Base-by-base conservation (phyloP, 495 filamentous ascomycete species). In the Haplographium delicatum region DNA sequence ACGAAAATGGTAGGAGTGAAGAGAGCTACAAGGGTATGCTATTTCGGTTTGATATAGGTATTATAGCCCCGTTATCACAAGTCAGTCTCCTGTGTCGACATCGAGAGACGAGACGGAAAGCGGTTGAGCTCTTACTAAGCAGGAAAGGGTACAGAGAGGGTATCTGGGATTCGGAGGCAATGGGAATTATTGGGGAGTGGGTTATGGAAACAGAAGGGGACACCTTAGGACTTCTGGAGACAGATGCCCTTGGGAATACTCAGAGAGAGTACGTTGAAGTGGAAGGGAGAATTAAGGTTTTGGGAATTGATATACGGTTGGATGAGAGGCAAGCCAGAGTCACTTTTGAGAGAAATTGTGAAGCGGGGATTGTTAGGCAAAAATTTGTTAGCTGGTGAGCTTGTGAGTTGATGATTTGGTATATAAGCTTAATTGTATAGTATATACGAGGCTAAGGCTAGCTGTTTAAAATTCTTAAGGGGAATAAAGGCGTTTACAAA, bases 181-280 rank as follows among this genome's bases (percentile, higher is more conserved):
- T 62, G 9, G 64, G 68, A 2, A 50, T 51, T 1, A 55, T 67
- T 27, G 65, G 61, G 1, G 63, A 70, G 28, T 54, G 62, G 28
- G 54, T 70, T 31, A 63, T 73, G 19, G 46, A 56, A 4, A 53
- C 71, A 16, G 72, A 75, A 53, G 72, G 74, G 48, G 55, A 57
- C n/a, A n/a, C n/a, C n/a, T n/a, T n/a, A n/a, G n/a, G n/a, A n/a
- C n/a, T n/a, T n/a, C n/a, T n/a, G n/a, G n/a, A n/a, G n/a, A n/a
- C n/a, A n/a, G n/a, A n/a, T n/a, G n/a, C n/a, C n/a, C n/a, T n/a
- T 15, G 62, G 60, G 35, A 39, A 10, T 7, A 16, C 9, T 39
- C 8, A 39, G 35, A 39, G 18, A 5, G 35, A 18, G 8, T 10
- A 8, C 35, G 18, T 39, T 10, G 8, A 7, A 10, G 35, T 7